A percentile compares a stretch with the other conserved stretches of the same genome.
phyloP scores from a whole-genome alignment of 805 yeast genomes.

The Candida schatavii region DNA sequence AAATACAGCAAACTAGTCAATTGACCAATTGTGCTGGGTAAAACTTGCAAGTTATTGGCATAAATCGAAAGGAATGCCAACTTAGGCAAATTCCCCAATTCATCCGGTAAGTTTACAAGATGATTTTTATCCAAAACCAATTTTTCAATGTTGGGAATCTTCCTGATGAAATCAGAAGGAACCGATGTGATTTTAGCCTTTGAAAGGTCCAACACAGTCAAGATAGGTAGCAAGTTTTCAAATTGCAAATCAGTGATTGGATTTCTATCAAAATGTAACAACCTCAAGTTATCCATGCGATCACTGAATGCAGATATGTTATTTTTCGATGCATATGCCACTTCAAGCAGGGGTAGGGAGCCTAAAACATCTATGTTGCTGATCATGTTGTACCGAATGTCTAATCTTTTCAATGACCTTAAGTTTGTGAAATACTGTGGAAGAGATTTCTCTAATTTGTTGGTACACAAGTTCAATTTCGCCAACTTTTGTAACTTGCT shows the following conservation, averaged over 20 bases:
- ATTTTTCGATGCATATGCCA: conserved; percentile 72
- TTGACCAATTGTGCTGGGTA: conserved; percentile 66
- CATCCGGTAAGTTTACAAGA: conserved; percentile 70
- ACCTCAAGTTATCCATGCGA: conserved; percentile 58
- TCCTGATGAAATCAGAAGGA: conserved; percentile 58
- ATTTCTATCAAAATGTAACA: conserved; percentile 73
- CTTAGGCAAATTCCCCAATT: conserved; percentile 55
- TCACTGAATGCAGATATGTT: conserved; percentile 68
- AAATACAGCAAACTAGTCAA: conserved; percentile 59
- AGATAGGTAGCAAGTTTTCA: conserved; percentile 49
- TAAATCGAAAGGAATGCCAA: conserved; percentile 67
- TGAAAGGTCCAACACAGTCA: conserved; percentile 72
- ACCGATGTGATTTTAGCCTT: conserved; percentile 80
- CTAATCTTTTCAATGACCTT: conserved; percentile 62
- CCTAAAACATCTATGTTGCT: conserved; percentile 56
- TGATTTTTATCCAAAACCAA: conserved; percentile 79
- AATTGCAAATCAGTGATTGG: conserved; percentile 73
- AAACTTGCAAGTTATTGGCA: conserved; percentile 66
- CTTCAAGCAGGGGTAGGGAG: conserved; percentile 59
- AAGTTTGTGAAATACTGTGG: conserved; percentile 55
- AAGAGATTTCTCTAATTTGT: conserved; percentile 51
- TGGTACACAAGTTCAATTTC: conserved; percentile 72
- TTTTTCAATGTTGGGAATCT: conserved; percentile 65
- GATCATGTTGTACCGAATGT: conserved; percentile 68
- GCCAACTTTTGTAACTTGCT: conserved; percentile 59